Percentiles rank a stretch among this genome's conserved stretches.
phyloP scores from a whole-genome alignment of 2,329 filamentous ascomycete genomes.

The Helminthosporium solani region DNA sequence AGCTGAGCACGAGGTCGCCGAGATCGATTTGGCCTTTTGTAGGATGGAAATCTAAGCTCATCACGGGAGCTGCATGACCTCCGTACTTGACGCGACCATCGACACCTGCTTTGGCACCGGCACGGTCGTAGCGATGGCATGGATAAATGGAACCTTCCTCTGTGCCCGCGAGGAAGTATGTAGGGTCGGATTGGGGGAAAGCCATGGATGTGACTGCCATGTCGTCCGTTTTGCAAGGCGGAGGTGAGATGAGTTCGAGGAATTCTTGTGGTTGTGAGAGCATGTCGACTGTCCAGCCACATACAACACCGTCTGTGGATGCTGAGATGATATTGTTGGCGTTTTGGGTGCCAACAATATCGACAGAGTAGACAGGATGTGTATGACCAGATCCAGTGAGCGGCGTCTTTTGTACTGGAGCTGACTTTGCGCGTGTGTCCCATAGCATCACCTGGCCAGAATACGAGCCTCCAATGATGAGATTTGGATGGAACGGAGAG shows the following conservation, averaged over 20 bases:
- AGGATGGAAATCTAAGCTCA: constrained; percentile 95
- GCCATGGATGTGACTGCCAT: constrained; percentile 91
- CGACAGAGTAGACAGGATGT: constrained; percentile 91
- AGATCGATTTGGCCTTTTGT: constrained; percentile 89
- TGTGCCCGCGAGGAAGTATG: constrained; percentile 94
- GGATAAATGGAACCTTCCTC: constrained; percentile 97
- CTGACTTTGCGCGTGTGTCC: constrained; percentile 84
- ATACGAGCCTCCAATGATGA: constrained; percentile 95
- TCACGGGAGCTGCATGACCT: constrained; percentile 90
- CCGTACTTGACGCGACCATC: constrained; percentile 85
- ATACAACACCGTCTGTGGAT: constrained; percentile 94
- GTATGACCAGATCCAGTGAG: constrained; percentile 93
- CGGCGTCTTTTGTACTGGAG: constrained; percentile 92
- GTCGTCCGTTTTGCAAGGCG: constrained; percentile 81
- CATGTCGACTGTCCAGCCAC: constrained; percentile 97
- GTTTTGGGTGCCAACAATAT: constrained; percentile 96
- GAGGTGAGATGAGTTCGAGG: constrained; percentile 81
- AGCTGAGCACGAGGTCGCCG: constrained; percentile 88
- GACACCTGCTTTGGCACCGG: constrained; percentile 93
- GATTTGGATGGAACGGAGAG: constrained; percentile 96
- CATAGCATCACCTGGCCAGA: constrained; percentile 94
- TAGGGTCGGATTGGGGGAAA: constrained; percentile 92
- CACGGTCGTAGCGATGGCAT: constrained; percentile 94
- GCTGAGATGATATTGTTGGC: constrained; percentile 98
- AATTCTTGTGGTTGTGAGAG: constrained; percentile 94